Evolutionary conservation across 2,329 filamentous ascomycete species (phyloP).

Genomic region (Eutypa lata): DNA sequence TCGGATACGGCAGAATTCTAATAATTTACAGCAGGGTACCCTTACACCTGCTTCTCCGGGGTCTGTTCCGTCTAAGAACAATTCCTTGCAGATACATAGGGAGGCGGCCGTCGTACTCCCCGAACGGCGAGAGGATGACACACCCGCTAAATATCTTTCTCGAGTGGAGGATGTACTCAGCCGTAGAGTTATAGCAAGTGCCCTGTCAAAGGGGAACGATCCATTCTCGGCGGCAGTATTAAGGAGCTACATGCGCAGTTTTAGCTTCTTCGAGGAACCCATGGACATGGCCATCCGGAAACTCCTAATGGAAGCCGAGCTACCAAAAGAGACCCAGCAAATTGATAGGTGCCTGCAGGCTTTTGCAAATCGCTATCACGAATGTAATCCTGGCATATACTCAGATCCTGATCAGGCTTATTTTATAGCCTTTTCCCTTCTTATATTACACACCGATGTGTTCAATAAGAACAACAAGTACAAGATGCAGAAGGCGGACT

Average conservation of each 20-base stretch:
- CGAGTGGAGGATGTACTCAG: slow-evolving; percentile 78
- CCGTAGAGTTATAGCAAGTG: slow-evolving; percentile 78
- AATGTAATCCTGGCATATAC: slow-evolving; percentile 97
- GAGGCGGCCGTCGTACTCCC: slow-evolving; percentile 71
- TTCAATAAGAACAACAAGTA: slow-evolving; percentile 99
- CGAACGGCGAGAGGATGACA: slow-evolving; percentile 80
- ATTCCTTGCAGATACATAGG: slow-evolving; percentile 74
- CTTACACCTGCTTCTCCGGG: slow-evolving; percentile 66
- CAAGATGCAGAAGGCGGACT: slow-evolving; percentile 96
- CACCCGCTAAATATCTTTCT: slow-evolving; percentile 82
- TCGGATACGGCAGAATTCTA: slow-evolving; percentile 78
- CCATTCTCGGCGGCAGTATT: slow-evolving; percentile 79
- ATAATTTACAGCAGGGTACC: slow-evolving; percentile 68
- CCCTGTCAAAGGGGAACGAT: slow-evolving; percentile 83
- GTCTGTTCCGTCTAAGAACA: slow-evolving; percentile 71
- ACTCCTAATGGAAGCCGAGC: slow-evolving; percentile 90
- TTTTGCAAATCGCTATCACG: slow-evolving; percentile 94
- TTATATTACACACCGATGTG: slow-evolving; percentile 96
- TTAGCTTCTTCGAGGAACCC: slow-evolving; percentile 92
- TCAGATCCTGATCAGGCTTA: slow-evolving; percentile 91
- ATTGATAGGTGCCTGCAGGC: slow-evolving; percentile 92
- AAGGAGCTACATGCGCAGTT: slow-evolving; percentile 91
- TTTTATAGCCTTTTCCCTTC: slow-evolving; percentile 92
- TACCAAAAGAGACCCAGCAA: slow-evolving; percentile 96
- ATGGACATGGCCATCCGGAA: slow-evolving; percentile 98